Base-by-base conservation (phyloP, 176 grass and related monocot species). In the Carex myosuroides region DNA sequence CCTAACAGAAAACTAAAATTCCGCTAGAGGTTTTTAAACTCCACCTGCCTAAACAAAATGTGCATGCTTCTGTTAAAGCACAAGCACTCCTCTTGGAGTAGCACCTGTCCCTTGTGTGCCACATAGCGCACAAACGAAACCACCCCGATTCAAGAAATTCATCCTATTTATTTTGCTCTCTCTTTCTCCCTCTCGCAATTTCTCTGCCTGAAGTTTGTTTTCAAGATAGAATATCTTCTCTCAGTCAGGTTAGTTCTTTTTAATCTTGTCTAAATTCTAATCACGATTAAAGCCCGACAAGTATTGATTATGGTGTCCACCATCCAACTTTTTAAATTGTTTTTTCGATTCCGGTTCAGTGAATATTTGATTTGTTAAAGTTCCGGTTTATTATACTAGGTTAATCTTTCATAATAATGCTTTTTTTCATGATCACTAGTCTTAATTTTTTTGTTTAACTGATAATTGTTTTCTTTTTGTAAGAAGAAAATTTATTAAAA, bases 101-200 rank as follows among this genome's bases (percentile, higher is more conserved):
- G 55, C 77, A 80, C 77, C 55, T 60, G 77, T 60, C 29, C 33
- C 53, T 61, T 60, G 18, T 35, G 55, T 60, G 78, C 55, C 78
- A 80, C 54, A 42, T 42, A 62, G 58, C 33, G 66, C 66, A 70
- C 53, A 58, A 80, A 61, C 7, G 6, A n/a, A 80, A 61, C 29
- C 26, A 41, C 35, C 26, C 7, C 30, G 33, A 35, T 35, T 35
- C 13, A 55, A 80, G 78, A 80, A 80, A 62, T 80, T 62, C 54
- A 21, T 57, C 50, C 14, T 48, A 17, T 59, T 59, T 59, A 18
- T 24, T 13, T 21, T 53, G 4, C 71, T 52, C n/a, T 24, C 74
- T 55, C 22, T 53, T 22, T 55, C n/a, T 79, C 52, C 29, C 22
- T 55, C n/a, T 79, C 50, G 33, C 14, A 22, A 26, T 57, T 30